Percentiles rank a stretch among this genome's conserved stretches.
Evolutionary conservation across 1,284 basidiomycete genomes (phyloP).

Genomic region (Leccinum griseonigrum): DNA sequence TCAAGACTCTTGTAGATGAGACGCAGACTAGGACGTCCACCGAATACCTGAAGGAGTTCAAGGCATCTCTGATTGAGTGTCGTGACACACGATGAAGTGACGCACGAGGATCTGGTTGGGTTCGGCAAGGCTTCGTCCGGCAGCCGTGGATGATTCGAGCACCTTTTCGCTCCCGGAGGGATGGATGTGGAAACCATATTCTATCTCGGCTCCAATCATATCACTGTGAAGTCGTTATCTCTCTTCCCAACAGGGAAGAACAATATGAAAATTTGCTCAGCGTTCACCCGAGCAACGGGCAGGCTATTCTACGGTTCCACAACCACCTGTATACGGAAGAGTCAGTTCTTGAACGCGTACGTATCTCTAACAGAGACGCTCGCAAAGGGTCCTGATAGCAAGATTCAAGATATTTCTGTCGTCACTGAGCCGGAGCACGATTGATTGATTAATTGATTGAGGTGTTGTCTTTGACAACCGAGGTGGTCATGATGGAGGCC

Average conservation of each 20-base stretch:
- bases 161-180: slow-evolving; percentile 28
- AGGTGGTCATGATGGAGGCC: slow-evolving; percentile 13
- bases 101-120: slow-evolving; percentile 29
- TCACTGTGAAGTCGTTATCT: slow-evolving; percentile 16
- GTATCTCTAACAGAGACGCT: slow-evolving; percentile 21
- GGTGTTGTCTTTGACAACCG: slow-evolving; percentile 22
- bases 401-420: slow-evolving; percentile 26
- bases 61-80: slow-evolving; percentile 15
- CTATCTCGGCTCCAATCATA: slow-evolving; percentile 35
- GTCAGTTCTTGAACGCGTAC: slow-evolving; percentile 27
- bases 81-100: slow-evolving; percentile 26
- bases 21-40: slow-evolving; percentile 12
- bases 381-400: slow-evolving; percentile 17
- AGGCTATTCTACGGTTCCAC: slow-evolving; percentile 28
- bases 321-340: slow-evolving; percentile 29
- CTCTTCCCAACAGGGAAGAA: slow-evolving; percentile 29
- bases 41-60: slow-evolving; percentile 23
- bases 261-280: slow-evolving; percentile 25
- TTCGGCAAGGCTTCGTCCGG: slow-evolving; percentile 22
- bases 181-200: slow-evolving; percentile 36
- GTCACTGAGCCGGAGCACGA: slow-evolving; percentile 24
- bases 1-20: slow-evolving; percentile 25
- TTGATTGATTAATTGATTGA: slow-evolving; percentile 19
- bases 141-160: slow-evolving; percentile 31
- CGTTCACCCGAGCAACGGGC: slow-evolving; percentile 23